Base-by-base conservation (phyloP, 2,329 filamentous ascomycete genomes). In the Tricladium varicosporioides region DNA sequence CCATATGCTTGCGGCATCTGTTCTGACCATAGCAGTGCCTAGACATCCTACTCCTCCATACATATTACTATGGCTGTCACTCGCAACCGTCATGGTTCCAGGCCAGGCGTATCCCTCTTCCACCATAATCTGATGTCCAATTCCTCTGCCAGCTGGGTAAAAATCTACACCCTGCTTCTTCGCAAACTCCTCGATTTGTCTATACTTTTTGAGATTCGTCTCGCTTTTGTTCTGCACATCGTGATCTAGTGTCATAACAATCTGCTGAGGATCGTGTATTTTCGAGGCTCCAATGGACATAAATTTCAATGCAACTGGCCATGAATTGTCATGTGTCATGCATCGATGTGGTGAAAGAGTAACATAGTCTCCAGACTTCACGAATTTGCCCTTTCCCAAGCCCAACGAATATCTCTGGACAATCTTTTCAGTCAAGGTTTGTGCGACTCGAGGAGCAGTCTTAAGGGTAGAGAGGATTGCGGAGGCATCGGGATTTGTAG, bases 391-490 rank as follows among this genome's bases (percentile, higher is more conserved):
- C 10, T 83, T 72, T 1, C 89, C 74, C 1, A 96, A 81, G 9
- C 86, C 90, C n/a, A 92, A 80, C 0, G 91, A 82, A 72, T 96
- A 87, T 14, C 80, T 76, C 72, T 97, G 92, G 0, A 96, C 87
- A 58, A 97, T 96, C 78, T 96, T 96, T 72, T 97, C 92, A 2
- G 90, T 94, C 51, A 96, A 74, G 2, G 90, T 97, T 74, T 96
- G 92, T 0, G 89, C 64, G 60, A 67, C 54, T 36, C 71, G 63
- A 3, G 70, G 60, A 1, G 69, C 54, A n/a, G 71, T 66, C 64
- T 76, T 74, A 53, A 78, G 71, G 32, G 81, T 77, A 44, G 80
- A 78, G 54, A 86, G 78, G 58, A 88, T 73, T 47, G 80, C 75
- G 3, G 83, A 76, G 4, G 74, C 67, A 32, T 67, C 58, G 2